phyloP scores from a whole-genome alignment of 306 rosid genomes.

The Hippophae rhamnoides region DNA sequence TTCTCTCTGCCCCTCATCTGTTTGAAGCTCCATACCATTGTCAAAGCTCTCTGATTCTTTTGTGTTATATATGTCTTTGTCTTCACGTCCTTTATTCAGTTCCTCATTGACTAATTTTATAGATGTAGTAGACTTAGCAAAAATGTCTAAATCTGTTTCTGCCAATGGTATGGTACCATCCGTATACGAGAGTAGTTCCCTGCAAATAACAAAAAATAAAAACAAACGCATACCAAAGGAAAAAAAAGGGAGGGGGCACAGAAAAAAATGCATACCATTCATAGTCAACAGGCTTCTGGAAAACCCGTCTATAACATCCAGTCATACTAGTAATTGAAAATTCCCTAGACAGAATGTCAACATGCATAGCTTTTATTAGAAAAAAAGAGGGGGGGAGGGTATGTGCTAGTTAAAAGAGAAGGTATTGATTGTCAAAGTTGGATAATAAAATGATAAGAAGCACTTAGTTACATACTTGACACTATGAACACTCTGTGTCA shows the following conservation, averaged over 20 bases:
- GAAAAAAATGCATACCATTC: slow-evolving; percentile 45
- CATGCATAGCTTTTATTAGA: slow-evolving; percentile 8
- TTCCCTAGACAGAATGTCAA: neutral
- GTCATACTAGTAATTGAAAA: slow-evolving; percentile 52
- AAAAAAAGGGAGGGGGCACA: neutral
- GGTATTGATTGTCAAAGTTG: slow-evolving; percentile 7
- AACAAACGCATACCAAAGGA: no score
- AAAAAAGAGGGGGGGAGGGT: neutral
- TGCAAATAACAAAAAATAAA: neutral
- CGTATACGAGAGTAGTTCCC: slow-evolving; percentile 65
- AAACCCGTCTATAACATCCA: slow-evolving; percentile 82
- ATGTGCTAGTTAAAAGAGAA: neutral
- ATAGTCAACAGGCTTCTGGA: slow-evolving; percentile 68
- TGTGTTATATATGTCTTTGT: slow-evolving; percentile 7
- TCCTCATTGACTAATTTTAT: slow-evolving; percentile 5
- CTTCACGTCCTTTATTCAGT: slow-evolving; percentile 26
- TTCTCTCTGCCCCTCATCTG: slow-evolving; percentile 14
- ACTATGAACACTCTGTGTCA: slow-evolving; percentile 52
- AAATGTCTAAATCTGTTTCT: slow-evolving; percentile 71
- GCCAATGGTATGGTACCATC: slow-evolving; percentile 58
- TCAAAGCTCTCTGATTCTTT: slow-evolving; percentile 21
- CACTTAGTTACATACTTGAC: slow-evolving; percentile 47
- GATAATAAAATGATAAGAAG: slow-evolving; percentile 11
- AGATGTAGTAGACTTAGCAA: slow-evolving; percentile 36
- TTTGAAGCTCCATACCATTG: slow-evolving; percentile 24